Percentiles rank a stretch among this genome's conserved stretches.
Conservation (phyloP, 495 filamentous ascomycete genomes). For the Choiromyces venosus region DNA sequence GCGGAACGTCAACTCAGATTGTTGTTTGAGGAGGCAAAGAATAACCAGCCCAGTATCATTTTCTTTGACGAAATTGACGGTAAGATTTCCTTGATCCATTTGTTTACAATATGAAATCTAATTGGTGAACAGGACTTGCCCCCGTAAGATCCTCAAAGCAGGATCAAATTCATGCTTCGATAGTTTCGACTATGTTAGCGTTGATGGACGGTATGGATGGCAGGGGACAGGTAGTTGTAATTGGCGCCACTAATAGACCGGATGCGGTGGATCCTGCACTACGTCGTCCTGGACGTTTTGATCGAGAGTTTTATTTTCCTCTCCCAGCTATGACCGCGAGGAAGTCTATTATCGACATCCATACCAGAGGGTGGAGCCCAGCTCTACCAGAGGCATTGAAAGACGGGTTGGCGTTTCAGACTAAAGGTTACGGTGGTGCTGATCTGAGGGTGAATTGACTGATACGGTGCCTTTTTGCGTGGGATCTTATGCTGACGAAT, state of each 20-base stretch:
- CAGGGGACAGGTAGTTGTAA: slow-evolving; percentile 94
- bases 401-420: slow-evolving; percentile 72
- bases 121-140: slow-evolving; percentile 52
- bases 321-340: slow-evolving; percentile 73
- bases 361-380: slow-evolving; percentile 88
- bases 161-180: slow-evolving; percentile 97
- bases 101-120: slow-evolving; percentile 1
- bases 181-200: slow-evolving; percentile 89
- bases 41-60: slow-evolving; percentile 95
- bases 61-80: slow-evolving; percentile 99
- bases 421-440: slow-evolving; percentile 94
- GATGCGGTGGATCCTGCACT: slow-evolving; percentile 95
- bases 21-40: slow-evolving; percentile 91
- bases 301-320: slow-evolving; percentile 96
- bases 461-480: background rate
- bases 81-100: slow-evolving; percentile 24
- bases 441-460: slow-evolving; percentile 58
- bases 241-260: slow-evolving; percentile 94
- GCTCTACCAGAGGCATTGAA: slow-evolving; percentile 70
- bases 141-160: slow-evolving; percentile 95
- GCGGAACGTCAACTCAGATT: slow-evolving; percentile 89
- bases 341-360: slow-evolving; percentile 84
- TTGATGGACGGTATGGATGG: slow-evolving; percentile 99
- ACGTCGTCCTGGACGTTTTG: slow-evolving; percentile 88
- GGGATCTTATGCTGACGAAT: slow-evolving; percentile 3